A percentile compares a stretch with the other conserved stretches of the same genome.
phyloP scores from a whole-genome alignment of 2,329 filamentous ascomycete species.

The Myrmaecium sp. region DNA sequence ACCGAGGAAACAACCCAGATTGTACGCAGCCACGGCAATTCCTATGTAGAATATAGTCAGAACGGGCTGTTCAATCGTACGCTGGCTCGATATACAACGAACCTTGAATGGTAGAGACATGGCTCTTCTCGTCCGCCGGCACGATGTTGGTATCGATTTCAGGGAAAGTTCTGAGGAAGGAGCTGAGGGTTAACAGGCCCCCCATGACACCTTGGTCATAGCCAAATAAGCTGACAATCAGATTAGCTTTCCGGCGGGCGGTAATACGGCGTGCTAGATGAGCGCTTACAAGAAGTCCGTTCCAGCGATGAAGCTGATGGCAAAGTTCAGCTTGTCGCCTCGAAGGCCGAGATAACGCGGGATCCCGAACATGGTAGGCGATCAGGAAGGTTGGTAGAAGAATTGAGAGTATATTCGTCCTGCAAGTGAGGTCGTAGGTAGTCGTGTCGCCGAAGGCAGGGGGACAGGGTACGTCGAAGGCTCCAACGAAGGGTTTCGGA shows the following conservation, averaged over 20 bases:
- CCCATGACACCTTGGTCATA: constrained; percentile 57
- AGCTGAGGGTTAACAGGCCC: constrained; percentile 47
- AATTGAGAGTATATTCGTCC: no score
- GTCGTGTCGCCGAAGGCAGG: no score
- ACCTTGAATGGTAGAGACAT: constrained; percentile 26
- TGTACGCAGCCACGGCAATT: constrained; percentile 7
- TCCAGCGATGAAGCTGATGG: constrained; percentile 54
- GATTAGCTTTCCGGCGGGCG: neutral
- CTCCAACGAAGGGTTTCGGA: no score
- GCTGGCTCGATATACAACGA: no score
- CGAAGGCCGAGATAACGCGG: constrained; percentile 45
- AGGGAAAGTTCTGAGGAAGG: constrained; percentile 34
- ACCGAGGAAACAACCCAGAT: constrained; percentile 24
- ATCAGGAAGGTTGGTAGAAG: no score
- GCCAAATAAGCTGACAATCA: constrained; percentile 27
- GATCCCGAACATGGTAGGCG: constrained; percentile 3
- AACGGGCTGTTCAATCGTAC: neutral
- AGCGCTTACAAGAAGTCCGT: constrained; percentile 44
- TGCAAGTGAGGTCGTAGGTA: no score
- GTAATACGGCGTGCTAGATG: neutral
- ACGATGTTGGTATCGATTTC: constrained; percentile 22
- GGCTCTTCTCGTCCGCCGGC: constrained; percentile 14
- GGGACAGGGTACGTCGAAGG: no score
- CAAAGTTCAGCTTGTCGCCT: constrained; percentile 47
- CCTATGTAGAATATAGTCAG: constrained; percentile 7